These are phyloP conservation scores for Salix koriyanagi DNA, from an alignment of 345 rosid genomes.

Conservation along the genomic window DNA sequence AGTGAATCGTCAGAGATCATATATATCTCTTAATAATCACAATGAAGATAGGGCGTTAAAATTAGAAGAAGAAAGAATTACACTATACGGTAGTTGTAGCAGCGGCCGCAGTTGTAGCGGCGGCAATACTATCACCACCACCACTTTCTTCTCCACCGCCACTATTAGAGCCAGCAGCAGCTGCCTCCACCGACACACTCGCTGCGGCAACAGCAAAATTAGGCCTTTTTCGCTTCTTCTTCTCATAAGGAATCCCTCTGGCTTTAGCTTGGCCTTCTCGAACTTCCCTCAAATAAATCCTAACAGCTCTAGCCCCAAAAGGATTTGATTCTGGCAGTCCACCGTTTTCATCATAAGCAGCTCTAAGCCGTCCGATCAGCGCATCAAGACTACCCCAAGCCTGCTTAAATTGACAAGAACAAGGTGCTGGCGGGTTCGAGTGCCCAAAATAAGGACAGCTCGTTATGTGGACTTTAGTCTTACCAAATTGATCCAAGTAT, in stretches of 20 bases:
- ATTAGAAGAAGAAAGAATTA: background rate
- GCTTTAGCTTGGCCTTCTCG: constrained; percentile 33
- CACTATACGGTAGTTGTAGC: constrained; percentile 26
- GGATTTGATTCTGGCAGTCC: constrained; percentile 33
- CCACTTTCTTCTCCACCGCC: constrained; percentile 8
- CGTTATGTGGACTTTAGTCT: constrained; percentile 30
- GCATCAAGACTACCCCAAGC: constrained; percentile 39
- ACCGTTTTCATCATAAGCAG: constrained; percentile 29
- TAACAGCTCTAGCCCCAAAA: constrained; percentile 27
- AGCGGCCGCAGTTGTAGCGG: constrained; percentile 7
- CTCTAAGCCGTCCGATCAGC: constrained; percentile 31
- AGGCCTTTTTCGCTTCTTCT: constrained; percentile 32
- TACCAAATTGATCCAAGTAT: constrained; percentile 32
- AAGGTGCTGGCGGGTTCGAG: constrained; percentile 29
- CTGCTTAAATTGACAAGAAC: constrained; percentile 31
- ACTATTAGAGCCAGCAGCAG: background rate
- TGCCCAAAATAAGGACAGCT: constrained; percentile 33
- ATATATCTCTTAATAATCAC: constrained; percentile 16
- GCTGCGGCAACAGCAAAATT: background rate
- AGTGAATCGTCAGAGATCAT: constrained; percentile 5
- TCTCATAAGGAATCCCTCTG: constrained; percentile 31
- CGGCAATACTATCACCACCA: background rate
- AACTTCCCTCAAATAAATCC: constrained; percentile 33
- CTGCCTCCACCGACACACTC: background rate
- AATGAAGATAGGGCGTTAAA: constrained; percentile 9